Percentiles rank a stretch among this genome's conserved stretches.
These are phyloP conservation scores for Ambrosia artemisiifolia DNA, from an alignment of 129 eudicot genomes.

Conservation along the genomic window DNA sequence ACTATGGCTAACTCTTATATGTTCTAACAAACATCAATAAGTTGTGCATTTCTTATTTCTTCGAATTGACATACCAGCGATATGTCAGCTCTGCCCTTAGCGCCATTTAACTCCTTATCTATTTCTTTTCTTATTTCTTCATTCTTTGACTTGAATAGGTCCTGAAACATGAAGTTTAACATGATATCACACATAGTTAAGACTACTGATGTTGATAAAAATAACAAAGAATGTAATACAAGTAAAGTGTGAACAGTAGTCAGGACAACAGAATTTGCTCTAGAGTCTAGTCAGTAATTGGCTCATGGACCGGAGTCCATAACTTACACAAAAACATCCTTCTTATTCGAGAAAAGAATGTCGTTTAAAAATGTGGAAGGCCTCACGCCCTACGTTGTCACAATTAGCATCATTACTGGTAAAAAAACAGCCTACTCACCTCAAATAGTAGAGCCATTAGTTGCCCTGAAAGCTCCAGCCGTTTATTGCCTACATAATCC, in stretches of 20 bases:
- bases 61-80: constrained; percentile 47
- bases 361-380: background rate
- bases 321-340: constrained; percentile 10
- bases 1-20: too few species aligned
- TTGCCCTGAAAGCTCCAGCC: constrained; percentile 91
- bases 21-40: background rate
- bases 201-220: background rate
- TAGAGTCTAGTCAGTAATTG: background rate
- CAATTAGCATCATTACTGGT: constrained; percentile 5
- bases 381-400: background rate
- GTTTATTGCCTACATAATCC: constrained; percentile 96
- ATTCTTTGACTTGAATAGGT: constrained; percentile 80
- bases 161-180: constrained; percentile 43
- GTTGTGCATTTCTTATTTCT: constrained; percentile 5
- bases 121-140: constrained; percentile 26
- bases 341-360: background rate
- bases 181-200: background rate
- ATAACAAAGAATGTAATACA: background rate
- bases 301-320: constrained; percentile 7
- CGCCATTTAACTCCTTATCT: constrained; percentile 37
- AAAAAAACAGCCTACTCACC: constrained; percentile 36
- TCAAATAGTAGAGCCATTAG: constrained; percentile 79
- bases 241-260: background rate
- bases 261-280: background rate
- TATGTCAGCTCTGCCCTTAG: constrained; percentile 28